These are phyloP conservation scores for Kwoniella heveanensis DNA, from an alignment of 768 basidiomycete genomes.

Conservation along the genomic window DNA sequence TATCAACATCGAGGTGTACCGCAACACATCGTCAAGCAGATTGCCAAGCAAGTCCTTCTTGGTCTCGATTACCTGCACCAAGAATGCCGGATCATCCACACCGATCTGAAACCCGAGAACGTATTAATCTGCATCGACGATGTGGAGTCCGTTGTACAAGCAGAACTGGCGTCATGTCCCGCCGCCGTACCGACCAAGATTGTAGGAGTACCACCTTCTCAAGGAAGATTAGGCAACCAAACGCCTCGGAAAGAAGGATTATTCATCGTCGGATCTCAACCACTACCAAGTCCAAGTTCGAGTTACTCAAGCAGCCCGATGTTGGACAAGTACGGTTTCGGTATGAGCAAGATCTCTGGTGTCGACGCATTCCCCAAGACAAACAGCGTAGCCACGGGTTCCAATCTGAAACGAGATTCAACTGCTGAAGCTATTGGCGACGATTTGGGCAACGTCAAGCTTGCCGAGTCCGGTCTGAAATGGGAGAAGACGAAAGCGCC, in stretches of 20 bases:
- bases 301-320: conserved; percentile 73
- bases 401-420: conserved; percentile 57
- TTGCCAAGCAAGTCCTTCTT: conserved; percentile 91
- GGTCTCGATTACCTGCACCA: conserved; percentile 98
- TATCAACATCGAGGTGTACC: conserved; percentile 98
- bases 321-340: conserved; percentile 85
- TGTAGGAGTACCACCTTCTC: conserved; percentile 83
- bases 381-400: conserved; percentile 47
- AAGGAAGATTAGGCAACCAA: conserved; percentile 93
- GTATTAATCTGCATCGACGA: conserved; percentile 96
- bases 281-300: conserved; percentile 71
- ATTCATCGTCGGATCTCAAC: conserved; percentile 90
- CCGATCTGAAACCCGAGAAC: conserved; percentile 97
- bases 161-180: conserved; percentile 68
- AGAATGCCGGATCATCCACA: conserved; percentile 95
- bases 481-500: conserved; percentile 53
- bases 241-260: conserved; percentile 80
- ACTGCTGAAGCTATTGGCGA: conserved; percentile 63
- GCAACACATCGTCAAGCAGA: conserved; percentile 87
- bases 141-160: conserved; percentile 86
- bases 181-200: conserved; percentile 72
- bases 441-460: conserved; percentile 58
- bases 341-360: conserved; percentile 81
- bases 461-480: conserved; percentile 45
- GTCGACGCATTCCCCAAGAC: conserved; percentile 27